phyloP scores from a whole-genome alignment of 2,329 filamentous ascomycete genomes.

The Ascochyta rabiei region DNA sequence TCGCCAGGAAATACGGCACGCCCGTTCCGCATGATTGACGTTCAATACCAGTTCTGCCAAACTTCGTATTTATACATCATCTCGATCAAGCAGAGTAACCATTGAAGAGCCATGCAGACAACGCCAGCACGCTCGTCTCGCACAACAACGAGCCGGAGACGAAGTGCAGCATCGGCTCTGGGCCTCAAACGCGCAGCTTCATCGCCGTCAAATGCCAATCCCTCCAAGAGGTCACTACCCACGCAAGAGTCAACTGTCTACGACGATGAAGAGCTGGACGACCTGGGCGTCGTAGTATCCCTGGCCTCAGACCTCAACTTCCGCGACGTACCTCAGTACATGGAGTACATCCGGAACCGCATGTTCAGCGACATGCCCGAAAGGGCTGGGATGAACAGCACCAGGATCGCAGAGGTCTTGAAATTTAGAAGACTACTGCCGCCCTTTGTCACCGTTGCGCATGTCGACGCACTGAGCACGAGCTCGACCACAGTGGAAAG shows the following conservation, averaged over 20 bases:
- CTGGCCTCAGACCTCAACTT: constrained; percentile 63
- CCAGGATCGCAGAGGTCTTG: constrained; percentile 67
- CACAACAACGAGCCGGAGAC: constrained; percentile 33
- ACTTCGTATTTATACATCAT: background rate
- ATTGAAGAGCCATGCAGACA: constrained; percentile 28
- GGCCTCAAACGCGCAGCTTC: constrained; percentile 41
- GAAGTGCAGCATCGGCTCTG: constrained; percentile 31
- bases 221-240: constrained; percentile 44
- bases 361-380: constrained; percentile 71
- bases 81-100: background rate
- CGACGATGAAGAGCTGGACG: constrained; percentile 60
- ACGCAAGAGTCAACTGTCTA: constrained; percentile 33
- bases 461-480: constrained; percentile 67
- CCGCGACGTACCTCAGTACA: constrained; percentile 67
- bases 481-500: constrained; percentile 70
- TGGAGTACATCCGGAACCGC: constrained; percentile 63
- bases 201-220: constrained; percentile 46
- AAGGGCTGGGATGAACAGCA: constrained; percentile 66
- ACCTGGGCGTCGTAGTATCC: constrained; percentile 62
- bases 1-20: background rate
- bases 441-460: constrained; percentile 68
- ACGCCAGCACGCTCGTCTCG: constrained; percentile 42
- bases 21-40: constrained; percentile 3
- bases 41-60: background rate
- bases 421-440: constrained; percentile 66